phyloP scores from a whole-genome alignment of 2,329 filamentous ascomycete genomes.

The Aspergillus latus region DNA sequence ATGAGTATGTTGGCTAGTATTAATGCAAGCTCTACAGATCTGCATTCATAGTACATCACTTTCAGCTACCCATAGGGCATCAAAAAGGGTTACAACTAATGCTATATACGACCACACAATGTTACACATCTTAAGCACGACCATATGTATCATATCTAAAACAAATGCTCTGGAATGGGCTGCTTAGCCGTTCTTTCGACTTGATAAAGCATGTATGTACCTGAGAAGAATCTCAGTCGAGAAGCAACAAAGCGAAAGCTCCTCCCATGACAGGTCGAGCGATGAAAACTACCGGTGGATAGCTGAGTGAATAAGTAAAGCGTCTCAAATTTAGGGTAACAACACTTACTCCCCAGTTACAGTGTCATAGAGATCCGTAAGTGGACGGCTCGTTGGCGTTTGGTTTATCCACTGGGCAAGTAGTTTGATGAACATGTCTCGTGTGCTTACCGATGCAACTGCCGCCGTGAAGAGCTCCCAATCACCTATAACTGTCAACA shows the following conservation, averaged over 20 bases:
- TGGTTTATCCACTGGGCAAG: conserved; percentile 52
- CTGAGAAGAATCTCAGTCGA: conserved; percentile 18
- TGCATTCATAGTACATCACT: not conserved
- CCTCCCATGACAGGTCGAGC: conserved; percentile 55
- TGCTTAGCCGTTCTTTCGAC: not conserved
- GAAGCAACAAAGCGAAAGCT: conserved; percentile 49
- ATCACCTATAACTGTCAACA: conserved; percentile 37
- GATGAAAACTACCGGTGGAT: conserved; percentile 43
- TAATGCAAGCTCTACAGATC: not conserved
- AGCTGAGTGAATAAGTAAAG: conserved; percentile 28
- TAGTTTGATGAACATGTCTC: conserved; percentile 48
- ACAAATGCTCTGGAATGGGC: not conserved
- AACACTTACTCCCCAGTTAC: conserved; percentile 40
- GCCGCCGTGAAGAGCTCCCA: conserved; percentile 56
- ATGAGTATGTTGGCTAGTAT: not conserved
- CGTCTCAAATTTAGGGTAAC: not conserved
- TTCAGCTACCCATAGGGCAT: not conserved
- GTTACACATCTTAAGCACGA: not conserved
- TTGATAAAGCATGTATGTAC: not conserved
- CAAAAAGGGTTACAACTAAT: not conserved
- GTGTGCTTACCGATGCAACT: conserved; percentile 43
- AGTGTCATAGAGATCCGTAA: conserved; percentile 56
- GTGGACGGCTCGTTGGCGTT: conserved; percentile 49
- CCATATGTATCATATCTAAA: not conserved
- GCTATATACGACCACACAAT: not conserved